Evolutionary conservation across 2,329 filamentous ascomycete genomes (phyloP).

Genomic region (Westerdykella sp.): DNA sequence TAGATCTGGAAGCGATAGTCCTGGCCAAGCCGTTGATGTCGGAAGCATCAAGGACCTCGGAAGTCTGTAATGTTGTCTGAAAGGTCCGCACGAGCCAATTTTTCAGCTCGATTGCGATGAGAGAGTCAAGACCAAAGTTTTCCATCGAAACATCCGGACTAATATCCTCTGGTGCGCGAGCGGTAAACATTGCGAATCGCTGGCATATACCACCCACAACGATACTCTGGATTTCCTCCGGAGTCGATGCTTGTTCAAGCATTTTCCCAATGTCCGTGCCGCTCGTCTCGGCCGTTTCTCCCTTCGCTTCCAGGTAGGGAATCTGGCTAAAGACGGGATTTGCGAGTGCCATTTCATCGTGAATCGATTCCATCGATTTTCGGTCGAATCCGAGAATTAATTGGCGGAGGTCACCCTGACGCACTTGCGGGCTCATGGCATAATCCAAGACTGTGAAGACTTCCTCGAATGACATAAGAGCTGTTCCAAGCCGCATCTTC

Average conservation of each 20-base stretch:
- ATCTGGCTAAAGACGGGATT: too few species aligned
- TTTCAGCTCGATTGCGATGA: conserved; percentile 5
- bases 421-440: background rate
- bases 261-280: background rate
- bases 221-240: background rate
- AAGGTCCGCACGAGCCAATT: conserved; percentile 3
- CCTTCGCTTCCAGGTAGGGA: background rate
- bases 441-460: background rate
- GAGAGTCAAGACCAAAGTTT: conserved; percentile 3
- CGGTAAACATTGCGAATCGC: background rate
- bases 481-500: too few species aligned
- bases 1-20: background rate
- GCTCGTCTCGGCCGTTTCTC: background rate
- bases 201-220: too few species aligned
- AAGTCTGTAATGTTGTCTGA: conserved; percentile 1
- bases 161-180: background rate
- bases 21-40: too few species aligned
- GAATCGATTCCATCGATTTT: background rate
- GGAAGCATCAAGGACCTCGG: conserved; percentile 2
- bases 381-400: background rate
- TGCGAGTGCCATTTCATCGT: too few species aligned
- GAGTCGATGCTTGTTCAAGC: background rate
- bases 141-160: background rate
- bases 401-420: conserved; percentile 9
- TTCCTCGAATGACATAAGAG: background rate